Percentiles rank a stretch among this genome's conserved stretches.
Conservation (phyloP, 306 rosid species). For the Pueraria montana region DNA sequence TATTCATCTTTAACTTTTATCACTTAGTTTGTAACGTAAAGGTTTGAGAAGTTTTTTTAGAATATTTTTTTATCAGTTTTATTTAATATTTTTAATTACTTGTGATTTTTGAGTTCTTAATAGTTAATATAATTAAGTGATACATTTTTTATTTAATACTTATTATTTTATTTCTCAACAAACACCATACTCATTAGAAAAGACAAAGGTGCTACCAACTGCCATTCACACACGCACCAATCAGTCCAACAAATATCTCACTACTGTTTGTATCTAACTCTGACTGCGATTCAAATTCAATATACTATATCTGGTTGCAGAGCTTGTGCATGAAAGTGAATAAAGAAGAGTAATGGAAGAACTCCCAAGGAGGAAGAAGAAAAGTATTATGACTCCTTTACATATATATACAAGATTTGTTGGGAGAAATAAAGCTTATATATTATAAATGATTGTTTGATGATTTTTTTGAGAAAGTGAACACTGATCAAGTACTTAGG, state of each 20-base stretch:
- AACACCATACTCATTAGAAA: not conserved
- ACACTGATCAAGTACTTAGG: too few species aligned
- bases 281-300: not conserved
- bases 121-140: too few species aligned
- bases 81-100: too few species aligned
- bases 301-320: not conserved
- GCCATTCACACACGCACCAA: conserved; percentile 42
- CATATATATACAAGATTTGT: not conserved
- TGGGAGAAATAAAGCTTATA: not conserved
- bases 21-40: too few species aligned
- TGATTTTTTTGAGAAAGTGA: too few species aligned
- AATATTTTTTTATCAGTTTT: too few species aligned
- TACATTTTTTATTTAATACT: not conserved
- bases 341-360: not conserved
- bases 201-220: not conserved
- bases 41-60: too few species aligned
- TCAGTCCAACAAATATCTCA: conserved; percentile 33
- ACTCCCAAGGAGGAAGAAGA: not conserved
- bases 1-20: not conserved
- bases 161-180: not conserved
- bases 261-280: not conserved
- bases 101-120: too few species aligned
- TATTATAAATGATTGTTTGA: not conserved
- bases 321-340: not conserved
- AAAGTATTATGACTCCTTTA: not conserved